These are phyloP conservation scores for Arthrobotrys musiformis DNA, from an alignment of 2,329 filamentous ascomycete species.

Conservation along the genomic window DNA sequence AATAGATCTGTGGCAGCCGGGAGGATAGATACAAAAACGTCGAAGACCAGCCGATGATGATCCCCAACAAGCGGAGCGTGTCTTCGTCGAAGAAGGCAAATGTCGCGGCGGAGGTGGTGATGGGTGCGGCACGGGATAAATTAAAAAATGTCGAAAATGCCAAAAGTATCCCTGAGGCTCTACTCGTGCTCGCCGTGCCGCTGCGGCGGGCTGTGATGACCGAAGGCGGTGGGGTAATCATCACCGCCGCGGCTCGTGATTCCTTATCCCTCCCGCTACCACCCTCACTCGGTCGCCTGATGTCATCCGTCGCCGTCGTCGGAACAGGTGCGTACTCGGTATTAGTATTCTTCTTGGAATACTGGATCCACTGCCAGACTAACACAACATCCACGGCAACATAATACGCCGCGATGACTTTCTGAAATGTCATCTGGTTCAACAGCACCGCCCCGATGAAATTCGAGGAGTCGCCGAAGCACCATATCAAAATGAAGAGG, in stretches of 20 bases:
- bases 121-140: conserved; percentile 37
- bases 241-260: conserved; percentile 9
- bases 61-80: conserved; percentile 17
- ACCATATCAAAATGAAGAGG: conserved; percentile 75
- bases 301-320: conserved; percentile 50
- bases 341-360: conserved; percentile 66
- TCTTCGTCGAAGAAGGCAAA: conserved; percentile 22
- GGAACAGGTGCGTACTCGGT: conserved; percentile 55
- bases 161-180: conserved; percentile 24
- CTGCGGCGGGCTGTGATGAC: neutral
- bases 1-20: conserved; percentile 73
- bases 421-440: conserved; percentile 74
- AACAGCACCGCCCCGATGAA: conserved; percentile 73
- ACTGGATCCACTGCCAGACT: conserved; percentile 74
- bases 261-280: conserved; percentile 47
- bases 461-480: conserved; percentile 71
- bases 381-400: conserved; percentile 73
- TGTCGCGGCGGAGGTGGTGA: neutral
- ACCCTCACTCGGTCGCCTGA: conserved; percentile 61
- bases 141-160: conserved; percentile 44
- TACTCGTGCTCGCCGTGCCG: neutral
- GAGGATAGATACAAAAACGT: conserved; percentile 67
- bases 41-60: conserved; percentile 41
- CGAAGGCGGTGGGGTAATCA: conserved; percentile 14
- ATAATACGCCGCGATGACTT: conserved; percentile 74